Evolutionary conservation across 1,284 basidiomycete species (phyloP).

Genomic region (Fomitopsis palustris): DNA sequence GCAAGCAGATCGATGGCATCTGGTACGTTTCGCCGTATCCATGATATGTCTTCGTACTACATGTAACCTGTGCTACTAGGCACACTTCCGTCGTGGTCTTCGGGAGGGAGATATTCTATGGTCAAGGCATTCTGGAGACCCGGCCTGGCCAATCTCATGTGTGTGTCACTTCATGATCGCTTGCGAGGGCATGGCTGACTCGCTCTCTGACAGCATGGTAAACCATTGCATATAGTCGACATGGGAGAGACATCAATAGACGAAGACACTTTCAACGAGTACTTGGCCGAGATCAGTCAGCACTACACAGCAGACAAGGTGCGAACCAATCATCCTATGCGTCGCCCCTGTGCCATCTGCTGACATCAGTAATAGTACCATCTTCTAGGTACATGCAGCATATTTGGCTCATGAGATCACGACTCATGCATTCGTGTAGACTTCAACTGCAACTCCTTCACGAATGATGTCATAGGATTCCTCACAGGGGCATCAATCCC

Average conservation of each 20-base stretch:
- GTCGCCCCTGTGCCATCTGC: neutral
- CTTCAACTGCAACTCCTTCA: slow-evolving; percentile 91
- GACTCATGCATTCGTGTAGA: slow-evolving; percentile 39
- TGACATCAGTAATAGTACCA: slow-evolving; percentile 62
- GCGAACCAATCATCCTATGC: slow-evolving; percentile 16
- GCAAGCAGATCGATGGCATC: slow-evolving; percentile 84
- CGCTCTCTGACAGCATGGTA: slow-evolving; percentile 57
- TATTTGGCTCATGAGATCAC: too few species aligned
- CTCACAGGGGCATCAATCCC: slow-evolving; percentile 80
- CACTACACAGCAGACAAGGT: slow-evolving; percentile 88
- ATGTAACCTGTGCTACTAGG: slow-evolving; percentile 31
- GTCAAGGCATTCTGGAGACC: slow-evolving; percentile 73
- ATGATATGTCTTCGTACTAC: too few species aligned
- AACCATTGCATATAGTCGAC: slow-evolving; percentile 71
- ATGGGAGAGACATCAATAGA: slow-evolving; percentile 85
- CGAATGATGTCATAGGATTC: slow-evolving; percentile 83
- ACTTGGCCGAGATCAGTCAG: slow-evolving; percentile 68
- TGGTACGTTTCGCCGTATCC: slow-evolving; percentile 50
- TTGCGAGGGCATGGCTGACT: too few species aligned
- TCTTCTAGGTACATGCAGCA: slow-evolving; percentile 60
- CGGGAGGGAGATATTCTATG: slow-evolving; percentile 85
- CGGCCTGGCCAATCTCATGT: slow-evolving; percentile 78
- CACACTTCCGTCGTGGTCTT: slow-evolving; percentile 90
- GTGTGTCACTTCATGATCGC: slow-evolving; percentile 23
- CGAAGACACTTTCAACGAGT: slow-evolving; percentile 80